Evolutionary conservation across 495 filamentous ascomycete genomes (phyloP).

Genomic region (Penicillium fimorum): DNA sequence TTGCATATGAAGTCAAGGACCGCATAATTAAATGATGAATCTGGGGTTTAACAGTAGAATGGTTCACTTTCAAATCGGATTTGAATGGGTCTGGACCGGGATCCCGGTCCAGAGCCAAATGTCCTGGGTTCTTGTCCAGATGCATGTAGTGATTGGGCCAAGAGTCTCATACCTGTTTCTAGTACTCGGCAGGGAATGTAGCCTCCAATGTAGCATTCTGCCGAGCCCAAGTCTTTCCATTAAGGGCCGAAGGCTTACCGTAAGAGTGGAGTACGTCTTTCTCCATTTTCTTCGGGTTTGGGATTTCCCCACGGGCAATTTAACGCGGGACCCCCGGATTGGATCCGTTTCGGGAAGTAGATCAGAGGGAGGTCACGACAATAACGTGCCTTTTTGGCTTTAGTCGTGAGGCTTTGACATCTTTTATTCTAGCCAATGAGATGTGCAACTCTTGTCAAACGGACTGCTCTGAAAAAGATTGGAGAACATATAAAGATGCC

Average conservation of each 20-base stretch:
- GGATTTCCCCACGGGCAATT: conserved; percentile 7
- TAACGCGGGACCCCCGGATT: conserved; percentile 1
- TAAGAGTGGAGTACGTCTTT: not conserved
- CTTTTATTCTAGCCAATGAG: conserved; percentile 10
- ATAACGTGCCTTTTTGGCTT: not conserved
- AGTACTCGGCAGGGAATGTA: not conserved
- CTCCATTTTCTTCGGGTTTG: not conserved
- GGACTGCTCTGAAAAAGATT: conserved; percentile 3
- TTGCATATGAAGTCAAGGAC: not conserved
- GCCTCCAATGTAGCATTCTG: not conserved
- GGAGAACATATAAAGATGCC: conserved; percentile 18
- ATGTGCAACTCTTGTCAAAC: conserved; percentile 9
- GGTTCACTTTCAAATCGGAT: not conserved
- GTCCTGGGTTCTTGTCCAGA: not conserved
- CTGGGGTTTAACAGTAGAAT: not conserved
- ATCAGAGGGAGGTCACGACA: conserved; percentile 8
- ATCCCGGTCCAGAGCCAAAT: not conserved
- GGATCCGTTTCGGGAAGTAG: conserved; percentile 12
- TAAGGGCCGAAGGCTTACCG: not conserved
- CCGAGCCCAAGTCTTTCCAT: not conserved
- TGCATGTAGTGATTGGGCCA: not conserved
- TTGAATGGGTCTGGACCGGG: conserved; percentile 1
- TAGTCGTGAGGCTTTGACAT: not conserved
- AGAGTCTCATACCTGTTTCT: not conserved
- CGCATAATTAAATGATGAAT: not conserved